phyloP scores from a whole-genome alignment of 2,329 filamentous ascomycete species.

The Mycogone perniciosa region DNA sequence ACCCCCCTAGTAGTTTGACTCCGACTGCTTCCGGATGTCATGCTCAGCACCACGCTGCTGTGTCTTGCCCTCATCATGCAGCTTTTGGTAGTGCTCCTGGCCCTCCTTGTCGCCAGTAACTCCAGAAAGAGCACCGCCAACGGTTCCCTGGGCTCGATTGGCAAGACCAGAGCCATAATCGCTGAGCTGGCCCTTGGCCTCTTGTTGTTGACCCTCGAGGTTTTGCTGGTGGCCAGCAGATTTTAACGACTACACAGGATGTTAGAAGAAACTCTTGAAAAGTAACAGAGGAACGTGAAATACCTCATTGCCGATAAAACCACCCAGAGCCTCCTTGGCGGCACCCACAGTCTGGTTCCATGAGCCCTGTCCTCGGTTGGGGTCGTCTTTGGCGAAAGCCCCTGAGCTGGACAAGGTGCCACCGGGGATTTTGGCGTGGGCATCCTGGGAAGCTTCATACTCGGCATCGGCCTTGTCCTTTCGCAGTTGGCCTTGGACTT shows the following conservation, averaged over 20 bases:
- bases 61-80: conserved; percentile 80
- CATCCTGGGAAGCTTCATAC: conserved; percentile 63
- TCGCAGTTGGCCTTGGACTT: conserved; percentile 58
- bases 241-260: conserved; percentile 53
- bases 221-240: conserved; percentile 72
- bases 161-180: conserved; percentile 63
- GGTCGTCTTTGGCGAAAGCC: conserved; percentile 63
- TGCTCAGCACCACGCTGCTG: conserved; percentile 75
- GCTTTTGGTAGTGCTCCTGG: conserved; percentile 57
- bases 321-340: conserved; percentile 75
- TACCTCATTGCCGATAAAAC: conserved; percentile 66
- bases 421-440: conserved; percentile 67
- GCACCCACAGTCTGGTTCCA: conserved; percentile 90
- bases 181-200: conserved; percentile 73
- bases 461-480: conserved; percentile 60
- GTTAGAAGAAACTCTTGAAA: conserved; percentile 4
- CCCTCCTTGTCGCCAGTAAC: conserved; percentile 63
- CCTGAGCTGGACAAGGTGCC: conserved; percentile 63
- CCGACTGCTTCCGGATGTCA: conserved; percentile 69
- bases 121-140: conserved; percentile 66
- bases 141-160: conserved; percentile 61
- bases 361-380: conserved; percentile 62
- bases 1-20: conserved; percentile 29
- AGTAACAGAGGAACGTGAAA: conserved; percentile 14
- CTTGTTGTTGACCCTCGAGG: conserved; percentile 68